Evolutionary conservation across 2,329 filamentous ascomycete species (phyloP), one percentile per base, ranked within the genome.

Genomic region (Talaromyces marneffei): DNA sequence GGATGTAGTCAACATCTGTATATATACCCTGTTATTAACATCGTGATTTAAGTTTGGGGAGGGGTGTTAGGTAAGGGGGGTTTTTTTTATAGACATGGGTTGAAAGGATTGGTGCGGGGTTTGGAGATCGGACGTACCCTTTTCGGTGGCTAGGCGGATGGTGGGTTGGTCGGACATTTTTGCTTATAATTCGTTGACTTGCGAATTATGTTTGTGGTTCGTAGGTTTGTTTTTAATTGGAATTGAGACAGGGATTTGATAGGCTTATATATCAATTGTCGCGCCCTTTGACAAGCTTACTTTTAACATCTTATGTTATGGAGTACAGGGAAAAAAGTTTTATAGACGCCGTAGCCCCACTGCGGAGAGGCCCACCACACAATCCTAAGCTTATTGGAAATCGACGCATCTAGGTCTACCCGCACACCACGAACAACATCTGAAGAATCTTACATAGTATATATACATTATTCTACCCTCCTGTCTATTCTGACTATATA

Each of bases 1-100:
- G 85, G 73, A 97, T 96, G n/a, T 81, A 80, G 25, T 87, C 84
- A 61, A 95, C 85, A 70, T 97, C 93, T 96, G 66, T 31, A 44
- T 10, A 25, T 10, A 16, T 37, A 59, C 8, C 14, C 2, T 12
- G 14, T 7, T 12, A 35, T 54, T n/a, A n/a, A n/a, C n/a, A n/a
- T 54, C 44, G 35, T 12, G 20, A 23, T 10, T 31, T 55, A 35
- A 2, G 23, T 27, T 50, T 20, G 37, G 48, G 18, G 20, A 39
- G n/a, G 67, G 16, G 20, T 48, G n/a, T 39, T 39, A n/a, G 16
- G 5, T 40, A 18, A 40, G 37, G 37, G n/a, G n/a, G n/a, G n/a
- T n/a, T n/a, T n/a, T n/a, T 40, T 40, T 40, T 16, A n/a, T 4
- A 8, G 9, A 35, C 12, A n/a, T n/a, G n/a, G n/a, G 37, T 40